A percentile compares a stretch with the other conserved stretches of the same genome.
Evolutionary conservation across 176 grass and related monocot species (phyloP).

Genomic region (Carex parvula): DNA sequence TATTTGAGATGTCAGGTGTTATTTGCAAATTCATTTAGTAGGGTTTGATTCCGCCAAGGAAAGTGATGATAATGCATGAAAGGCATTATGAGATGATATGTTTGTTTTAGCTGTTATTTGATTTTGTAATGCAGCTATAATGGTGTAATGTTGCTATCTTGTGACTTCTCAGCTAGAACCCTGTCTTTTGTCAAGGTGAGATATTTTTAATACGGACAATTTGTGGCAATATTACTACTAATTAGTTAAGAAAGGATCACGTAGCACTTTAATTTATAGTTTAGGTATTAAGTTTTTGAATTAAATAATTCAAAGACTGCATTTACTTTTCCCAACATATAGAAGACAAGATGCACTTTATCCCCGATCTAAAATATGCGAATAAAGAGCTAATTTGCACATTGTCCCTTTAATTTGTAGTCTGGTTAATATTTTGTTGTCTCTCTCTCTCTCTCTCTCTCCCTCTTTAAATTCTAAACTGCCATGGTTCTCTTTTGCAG

Average conservation of each 20-base stretch:
- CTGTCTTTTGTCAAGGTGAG: conserved; percentile 64
- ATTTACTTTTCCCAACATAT: background rate
- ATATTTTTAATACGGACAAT: background rate
- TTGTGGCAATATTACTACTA: background rate
- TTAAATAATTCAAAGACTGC: background rate
- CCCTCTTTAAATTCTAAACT: background rate
- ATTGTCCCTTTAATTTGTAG: too few species aligned
- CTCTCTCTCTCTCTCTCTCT: background rate
- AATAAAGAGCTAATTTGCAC: background rate
- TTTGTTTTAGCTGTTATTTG: conserved; percentile 15
- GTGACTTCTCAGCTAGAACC: conserved; percentile 52
- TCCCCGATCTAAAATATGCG: background rate
- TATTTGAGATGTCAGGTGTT: background rate
- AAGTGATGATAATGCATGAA: background rate
- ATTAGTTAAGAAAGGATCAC: background rate
- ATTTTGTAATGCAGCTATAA: conserved; percentile 57
- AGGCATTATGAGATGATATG: background rate
- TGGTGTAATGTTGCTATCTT: conserved; percentile 65
- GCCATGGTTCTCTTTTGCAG: conserved; percentile 29
- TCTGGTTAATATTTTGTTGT: background rate
- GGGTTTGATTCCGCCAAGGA: background rate
- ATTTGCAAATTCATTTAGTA: background rate
- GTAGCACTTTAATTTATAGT: background rate
- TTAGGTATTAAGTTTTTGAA: background rate
- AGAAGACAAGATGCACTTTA: background rate